Evolutionary conservation across 352 stramenopile genomes (phyloP).

Genomic region (Globisporangium canariense): DNA sequence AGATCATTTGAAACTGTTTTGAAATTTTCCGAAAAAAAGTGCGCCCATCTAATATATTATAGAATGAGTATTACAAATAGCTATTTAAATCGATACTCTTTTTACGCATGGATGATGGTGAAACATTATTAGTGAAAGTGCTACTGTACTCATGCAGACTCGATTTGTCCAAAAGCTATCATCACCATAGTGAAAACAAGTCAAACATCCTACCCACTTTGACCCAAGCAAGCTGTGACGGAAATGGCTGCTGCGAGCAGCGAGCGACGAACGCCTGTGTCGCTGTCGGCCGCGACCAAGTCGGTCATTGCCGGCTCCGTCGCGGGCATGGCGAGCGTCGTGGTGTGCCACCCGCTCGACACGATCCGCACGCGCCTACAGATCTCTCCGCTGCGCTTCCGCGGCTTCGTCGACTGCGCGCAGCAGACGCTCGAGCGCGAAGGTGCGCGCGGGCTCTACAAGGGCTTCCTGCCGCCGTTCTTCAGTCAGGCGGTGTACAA

Average conservation of each 20-base stretch:
- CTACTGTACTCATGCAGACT: too few species aligned
- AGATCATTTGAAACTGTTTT: too few species aligned
- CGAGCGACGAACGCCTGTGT: neutral
- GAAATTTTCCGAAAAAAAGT: too few species aligned
- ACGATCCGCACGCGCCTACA: conserved; percentile 86
- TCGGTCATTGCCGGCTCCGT: conserved; percentile 74
- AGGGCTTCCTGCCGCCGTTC: conserved; percentile 83
- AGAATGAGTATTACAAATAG: too few species aligned
- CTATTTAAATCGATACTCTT: too few species aligned
- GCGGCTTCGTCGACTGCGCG: conserved; percentile 59
- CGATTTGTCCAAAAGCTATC: too few species aligned
- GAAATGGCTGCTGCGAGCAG: neutral
- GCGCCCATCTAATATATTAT: too few species aligned
- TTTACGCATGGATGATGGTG: too few species aligned
- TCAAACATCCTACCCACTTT: too few species aligned
- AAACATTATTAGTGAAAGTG: too few species aligned
- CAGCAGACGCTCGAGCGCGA: conserved; percentile 59
- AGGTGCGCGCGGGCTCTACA: conserved; percentile 69
- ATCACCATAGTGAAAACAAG: too few species aligned
- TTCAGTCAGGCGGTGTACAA: conserved; percentile 88
- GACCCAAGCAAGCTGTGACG: neutral
- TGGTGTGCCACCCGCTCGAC: conserved; percentile 82
- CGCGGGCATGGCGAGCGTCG: conserved; percentile 79
- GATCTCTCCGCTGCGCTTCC: conserved; percentile 59
- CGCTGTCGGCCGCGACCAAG: conserved; percentile 59